Base-by-base conservation (phyloP, 2,329 filamentous ascomycete genomes). In the Alternaria alternata region DNA sequence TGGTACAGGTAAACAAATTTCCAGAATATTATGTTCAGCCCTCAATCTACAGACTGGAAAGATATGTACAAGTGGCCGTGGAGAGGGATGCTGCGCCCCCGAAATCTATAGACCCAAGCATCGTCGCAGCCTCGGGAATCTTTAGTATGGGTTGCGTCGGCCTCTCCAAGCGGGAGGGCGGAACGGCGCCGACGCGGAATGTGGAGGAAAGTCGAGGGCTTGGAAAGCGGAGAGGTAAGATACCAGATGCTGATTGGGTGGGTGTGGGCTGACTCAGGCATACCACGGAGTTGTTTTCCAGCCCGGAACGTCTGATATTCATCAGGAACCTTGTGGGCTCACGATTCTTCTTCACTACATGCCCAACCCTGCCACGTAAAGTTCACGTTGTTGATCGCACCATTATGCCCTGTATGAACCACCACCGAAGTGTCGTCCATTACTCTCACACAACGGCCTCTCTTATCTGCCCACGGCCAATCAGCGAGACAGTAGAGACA, bases 81-180 rank as follows among this genome's bases (percentile, higher is more conserved):
- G 26, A 34, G 26, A 46, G 18, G 12, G n/a, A 22, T 8, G 49
- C 32, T 18, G 38, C 18, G 32, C 28, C 36, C 14, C 30, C 7
- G 38, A 59, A 46, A 7, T 24, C 46, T 28, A 30, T 36, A 34
- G 9, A 39, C 44, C 6, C 54, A 22, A 20, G 14, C 42, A 60
- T 52, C 41, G n/a, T 24, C 42, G 41, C 52, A 47, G 53, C 51
- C 61, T 64, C 63, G 63, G 63, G 49, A 43, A 38, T 51, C 44
- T 44, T 51, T 60, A 62, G 49, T 54, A 60, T 60, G 64, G 64
- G 56, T 66, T 66, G 59, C 57, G 54, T 64, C 64, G 62, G 64
- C 55, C 58, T 43, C 43, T 47, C 14, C 16, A 48, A 34, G 39
- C 61, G 48, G 54, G 28, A 60, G 24, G 28, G 47, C 61, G 61